These are phyloP conservation scores for Crotalaria pallida DNA, from an alignment of 306 rosid species.

Conservation along the genomic window DNA sequence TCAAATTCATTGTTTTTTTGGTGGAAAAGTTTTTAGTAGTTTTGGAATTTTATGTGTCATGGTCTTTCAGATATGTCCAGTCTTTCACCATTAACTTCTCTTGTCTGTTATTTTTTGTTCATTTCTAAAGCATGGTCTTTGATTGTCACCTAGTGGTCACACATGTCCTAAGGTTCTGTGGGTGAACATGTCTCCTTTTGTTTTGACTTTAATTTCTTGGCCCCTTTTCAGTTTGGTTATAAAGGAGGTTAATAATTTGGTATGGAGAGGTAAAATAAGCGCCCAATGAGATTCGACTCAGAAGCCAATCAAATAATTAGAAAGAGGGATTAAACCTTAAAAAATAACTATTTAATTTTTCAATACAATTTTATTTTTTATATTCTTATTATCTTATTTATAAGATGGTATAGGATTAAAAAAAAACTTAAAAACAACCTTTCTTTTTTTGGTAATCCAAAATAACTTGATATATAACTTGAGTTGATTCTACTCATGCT, in stretches of 20 bases:
- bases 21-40: neutral
- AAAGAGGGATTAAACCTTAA: no score
- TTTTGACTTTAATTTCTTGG: neutral
- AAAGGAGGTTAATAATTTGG: neutral
- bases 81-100: neutral
- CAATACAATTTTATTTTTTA: no score
- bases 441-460: no score
- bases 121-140: neutral
- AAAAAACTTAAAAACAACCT: no score
- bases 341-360: no score
- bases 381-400: no score
- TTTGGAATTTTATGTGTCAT: neutral
- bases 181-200: neutral
- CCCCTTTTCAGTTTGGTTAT: neutral
- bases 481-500: neutral
- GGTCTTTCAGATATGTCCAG: neutral
- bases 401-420: no score
- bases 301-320: neutral
- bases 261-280: neutral
- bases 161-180: neutral
- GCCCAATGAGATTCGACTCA: neutral
- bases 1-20: neutral
- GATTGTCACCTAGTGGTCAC: conserved; percentile 2
- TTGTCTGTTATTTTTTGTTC: neutral
- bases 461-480: neutral